phyloP scores from a whole-genome alignment of 352 stramenopile species.

The Thalassiosira mediterranea region DNA sequence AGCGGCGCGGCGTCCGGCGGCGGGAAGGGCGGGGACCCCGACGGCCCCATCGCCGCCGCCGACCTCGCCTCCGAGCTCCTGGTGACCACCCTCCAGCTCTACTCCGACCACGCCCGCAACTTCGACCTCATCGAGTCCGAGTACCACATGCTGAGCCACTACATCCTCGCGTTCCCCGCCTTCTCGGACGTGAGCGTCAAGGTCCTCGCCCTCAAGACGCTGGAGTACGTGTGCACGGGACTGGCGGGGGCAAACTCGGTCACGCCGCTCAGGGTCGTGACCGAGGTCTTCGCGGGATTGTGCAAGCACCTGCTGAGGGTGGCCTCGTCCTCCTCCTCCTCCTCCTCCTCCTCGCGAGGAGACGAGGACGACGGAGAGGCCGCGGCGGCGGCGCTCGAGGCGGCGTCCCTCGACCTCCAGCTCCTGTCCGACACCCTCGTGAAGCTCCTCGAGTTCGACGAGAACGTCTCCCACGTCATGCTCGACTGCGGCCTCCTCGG shows the following conservation, averaged over 20 bases:
- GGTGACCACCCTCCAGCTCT: slow-evolving; percentile 77
- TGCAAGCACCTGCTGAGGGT: slow-evolving; percentile 68
- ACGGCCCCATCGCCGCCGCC: background rate
- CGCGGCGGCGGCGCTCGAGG: slow-evolving; percentile 22
- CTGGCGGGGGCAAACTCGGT: slow-evolving; percentile 64
- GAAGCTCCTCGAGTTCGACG: slow-evolving; percentile 82
- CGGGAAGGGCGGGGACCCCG: slow-evolving; percentile 12
- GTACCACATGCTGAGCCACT: slow-evolving; percentile 77
- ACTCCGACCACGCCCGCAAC: slow-evolving; percentile 83
- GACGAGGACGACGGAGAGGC: slow-evolving; percentile 21
- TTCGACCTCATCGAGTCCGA: slow-evolving; percentile 81
- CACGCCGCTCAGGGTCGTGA: slow-evolving; percentile 70
- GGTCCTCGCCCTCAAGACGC: slow-evolving; percentile 79
- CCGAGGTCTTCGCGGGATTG: slow-evolving; percentile 76
- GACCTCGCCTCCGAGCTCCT: slow-evolving; percentile 74
- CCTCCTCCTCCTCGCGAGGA: background rate
- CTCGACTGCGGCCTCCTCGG: slow-evolving; percentile 74
- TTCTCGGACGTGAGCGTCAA: slow-evolving; percentile 81
- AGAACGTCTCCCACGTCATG: slow-evolving; percentile 71
- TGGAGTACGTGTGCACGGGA: slow-evolving; percentile 84
- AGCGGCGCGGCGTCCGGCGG: background rate
- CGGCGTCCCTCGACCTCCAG: slow-evolving; percentile 56
- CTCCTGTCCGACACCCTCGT: slow-evolving; percentile 78
- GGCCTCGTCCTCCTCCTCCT: slow-evolving; percentile 1
- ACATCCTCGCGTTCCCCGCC: slow-evolving; percentile 77